Conservation (phyloP, 2,329 filamentous ascomycete genomes). For the Dichotomopilus funicola region DNA sequence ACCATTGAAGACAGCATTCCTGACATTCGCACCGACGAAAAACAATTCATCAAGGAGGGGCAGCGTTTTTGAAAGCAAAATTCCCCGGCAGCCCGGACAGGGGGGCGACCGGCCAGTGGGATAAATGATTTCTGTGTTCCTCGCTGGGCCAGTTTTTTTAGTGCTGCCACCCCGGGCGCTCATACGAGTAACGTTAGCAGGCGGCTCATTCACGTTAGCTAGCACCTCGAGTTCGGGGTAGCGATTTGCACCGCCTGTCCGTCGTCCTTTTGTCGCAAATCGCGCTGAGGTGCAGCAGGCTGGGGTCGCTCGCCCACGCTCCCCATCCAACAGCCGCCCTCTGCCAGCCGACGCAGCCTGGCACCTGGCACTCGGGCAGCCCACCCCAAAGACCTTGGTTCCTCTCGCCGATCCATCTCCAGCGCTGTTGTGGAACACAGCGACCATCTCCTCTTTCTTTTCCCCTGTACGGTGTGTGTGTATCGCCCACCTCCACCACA, state of each 20-base stretch:
- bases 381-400: constrained; percentile 7
- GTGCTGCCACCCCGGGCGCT: neutral
- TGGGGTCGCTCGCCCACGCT: too few species aligned
- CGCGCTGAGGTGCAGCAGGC: too few species aligned
- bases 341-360: neutral
- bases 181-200: neutral
- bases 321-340: constrained; percentile 6
- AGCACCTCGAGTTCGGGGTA: constrained; percentile 2
- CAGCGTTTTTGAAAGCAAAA: too few species aligned
- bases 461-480: neutral
- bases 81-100: too few species aligned
- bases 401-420: constrained; percentile 16
- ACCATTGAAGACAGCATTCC: too few species aligned
- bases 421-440: constrained; percentile 7
- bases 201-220: neutral
- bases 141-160: neutral
- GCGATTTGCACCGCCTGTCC: constrained; percentile 8
- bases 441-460: constrained; percentile 1
- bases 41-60: too few species aligned
- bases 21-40: too few species aligned
- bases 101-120: too few species aligned
- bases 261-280: neutral
- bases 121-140: too few species aligned
- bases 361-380: neutral
- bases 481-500: neutral